A percentile compares a stretch with the other conserved stretches of the same genome.
Conservation (phyloP, 2,329 filamentous ascomycete genomes). For the Ascochyta koolunga region DNA sequence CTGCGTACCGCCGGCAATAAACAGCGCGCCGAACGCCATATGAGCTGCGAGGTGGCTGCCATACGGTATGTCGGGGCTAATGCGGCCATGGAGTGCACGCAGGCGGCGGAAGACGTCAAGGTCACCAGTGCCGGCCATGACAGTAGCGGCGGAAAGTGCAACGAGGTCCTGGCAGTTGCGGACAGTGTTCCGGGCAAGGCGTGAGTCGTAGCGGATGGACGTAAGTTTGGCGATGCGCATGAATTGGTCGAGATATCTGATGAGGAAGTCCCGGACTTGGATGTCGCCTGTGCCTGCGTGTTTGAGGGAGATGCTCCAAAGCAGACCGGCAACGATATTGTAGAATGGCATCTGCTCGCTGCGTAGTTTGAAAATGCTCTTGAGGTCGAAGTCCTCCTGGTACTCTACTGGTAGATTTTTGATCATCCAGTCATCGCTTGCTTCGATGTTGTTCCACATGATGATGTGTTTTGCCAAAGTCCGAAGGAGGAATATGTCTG, state of each 20-base stretch:
- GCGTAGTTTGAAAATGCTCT: constrained; percentile 65
- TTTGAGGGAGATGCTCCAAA: constrained; percentile 66
- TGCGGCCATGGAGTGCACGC: constrained; percentile 84
- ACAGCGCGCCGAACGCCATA: constrained; percentile 87
- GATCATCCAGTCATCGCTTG: constrained; percentile 76
- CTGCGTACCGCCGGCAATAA: constrained; percentile 89
- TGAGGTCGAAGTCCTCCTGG: constrained; percentile 65
- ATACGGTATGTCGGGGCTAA: constrained; percentile 83
- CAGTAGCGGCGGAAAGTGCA: constrained; percentile 79
- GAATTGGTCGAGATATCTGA: constrained; percentile 86
- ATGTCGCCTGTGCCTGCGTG: constrained; percentile 60
- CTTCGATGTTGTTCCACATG: constrained; percentile 84
- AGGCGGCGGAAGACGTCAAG: constrained; percentile 82
- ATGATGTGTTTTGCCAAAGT: constrained; percentile 91
- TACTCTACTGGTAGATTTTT: constrained; percentile 75
- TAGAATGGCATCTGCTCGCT: constrained; percentile 90
- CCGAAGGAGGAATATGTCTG: constrained; percentile 87
- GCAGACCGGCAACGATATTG: constrained; percentile 87
- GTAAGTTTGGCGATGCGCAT: constrained; percentile 75
- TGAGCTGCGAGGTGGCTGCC: constrained; percentile 93
- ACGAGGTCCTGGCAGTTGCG: constrained; percentile 91
- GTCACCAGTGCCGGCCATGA: constrained; percentile 97
- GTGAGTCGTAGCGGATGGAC: constrained; percentile 76
- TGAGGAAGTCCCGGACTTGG: constrained; percentile 77
- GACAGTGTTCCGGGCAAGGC: constrained; percentile 79